Base-by-base conservation (phyloP, 2,329 filamentous ascomycete genomes). In the Fusarium nanum region DNA sequence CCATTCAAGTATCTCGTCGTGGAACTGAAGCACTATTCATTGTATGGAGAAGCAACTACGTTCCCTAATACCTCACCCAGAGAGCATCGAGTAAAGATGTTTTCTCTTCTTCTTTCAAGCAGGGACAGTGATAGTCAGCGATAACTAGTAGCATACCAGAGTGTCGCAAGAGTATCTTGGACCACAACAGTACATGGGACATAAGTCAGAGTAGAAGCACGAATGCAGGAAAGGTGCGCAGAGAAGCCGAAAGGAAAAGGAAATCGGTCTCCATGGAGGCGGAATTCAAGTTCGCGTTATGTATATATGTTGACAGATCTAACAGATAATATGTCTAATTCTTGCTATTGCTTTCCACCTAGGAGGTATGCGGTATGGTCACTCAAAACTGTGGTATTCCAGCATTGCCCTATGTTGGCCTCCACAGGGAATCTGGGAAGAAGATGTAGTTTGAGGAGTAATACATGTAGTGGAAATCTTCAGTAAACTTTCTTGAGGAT, bases 61-160 rank as follows among this genome's bases (percentile, higher is more conserved):
- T 0, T 37, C 3, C 10, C 18, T 4, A 4, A n/a, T 2, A n/a
- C 12, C 10, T 37, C 18, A 37, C 3, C n/a, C 2, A n/a, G 18
- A n/a, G 18, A 5, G 7, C 18, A 12, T n/a, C 1, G 6, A 12
- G 6, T 7, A n/a, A 37, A 37, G 5, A 8, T 0, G 10, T 2
- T 37, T 9, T 37, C 9, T 18, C 16, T 37, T 18, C 5, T 1
- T 18, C 1, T 34, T 10, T 9, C 10, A 34, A 18, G 9, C 5
- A n/a, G 16, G 12, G 11, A 18, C 12, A 18, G 16, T 11, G 5
- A 4, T 37, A 37, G 3, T 12, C 6, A n/a, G 18, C 0, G 5
- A 37, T 5, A 18, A 2, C 9, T 1, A 10, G 6, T 6, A 18
- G 4, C 0, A 37, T 6, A 37, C 16, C 2, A 11, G 8, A 37